These are phyloP conservation scores for Nicotiana benthamiana DNA, from an alignment of 257 asterid genomes.

Conservation along the genomic window DNA sequence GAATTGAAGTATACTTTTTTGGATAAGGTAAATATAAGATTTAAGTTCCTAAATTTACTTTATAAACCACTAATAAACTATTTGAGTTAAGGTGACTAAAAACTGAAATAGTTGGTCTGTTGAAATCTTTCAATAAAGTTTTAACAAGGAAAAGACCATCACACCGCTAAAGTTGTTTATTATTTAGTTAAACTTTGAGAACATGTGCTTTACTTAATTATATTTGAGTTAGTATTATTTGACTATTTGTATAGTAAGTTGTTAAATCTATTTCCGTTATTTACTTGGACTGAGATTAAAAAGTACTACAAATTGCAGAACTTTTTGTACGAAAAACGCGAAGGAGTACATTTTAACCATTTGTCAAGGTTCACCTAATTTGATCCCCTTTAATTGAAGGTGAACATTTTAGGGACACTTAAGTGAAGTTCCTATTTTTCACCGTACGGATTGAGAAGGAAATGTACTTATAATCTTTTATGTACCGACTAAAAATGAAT, in stretches of 20 bases:
- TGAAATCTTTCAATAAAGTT: not conserved
- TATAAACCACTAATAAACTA: not conserved
- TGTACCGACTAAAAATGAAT: not conserved
- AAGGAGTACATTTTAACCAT: not conserved
- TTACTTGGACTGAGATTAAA: not conserved
- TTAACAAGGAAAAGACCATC: not conserved
- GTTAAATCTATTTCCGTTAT: not conserved
- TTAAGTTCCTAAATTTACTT: not conserved
- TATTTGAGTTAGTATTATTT: not conserved
- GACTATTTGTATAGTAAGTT: not conserved
- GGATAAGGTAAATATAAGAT: not conserved
- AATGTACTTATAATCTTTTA: not conserved
- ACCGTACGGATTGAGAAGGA: not conserved
- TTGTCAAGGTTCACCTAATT: not conserved
- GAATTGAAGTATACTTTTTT: not conserved
- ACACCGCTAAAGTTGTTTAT: not conserved
- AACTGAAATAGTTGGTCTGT: not conserved
- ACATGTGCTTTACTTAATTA: not conserved
- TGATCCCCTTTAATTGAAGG: not conserved
- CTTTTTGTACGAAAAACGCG: not conserved
- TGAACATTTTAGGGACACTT: not conserved
- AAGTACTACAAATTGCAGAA: not conserved
- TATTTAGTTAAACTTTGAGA: not conserved
- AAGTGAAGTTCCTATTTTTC: not conserved
- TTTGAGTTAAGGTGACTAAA: not conserved